phyloP scores from a whole-genome alignment of 1,284 basidiomycete genomes.

The Tylopilus orsonianus region DNA sequence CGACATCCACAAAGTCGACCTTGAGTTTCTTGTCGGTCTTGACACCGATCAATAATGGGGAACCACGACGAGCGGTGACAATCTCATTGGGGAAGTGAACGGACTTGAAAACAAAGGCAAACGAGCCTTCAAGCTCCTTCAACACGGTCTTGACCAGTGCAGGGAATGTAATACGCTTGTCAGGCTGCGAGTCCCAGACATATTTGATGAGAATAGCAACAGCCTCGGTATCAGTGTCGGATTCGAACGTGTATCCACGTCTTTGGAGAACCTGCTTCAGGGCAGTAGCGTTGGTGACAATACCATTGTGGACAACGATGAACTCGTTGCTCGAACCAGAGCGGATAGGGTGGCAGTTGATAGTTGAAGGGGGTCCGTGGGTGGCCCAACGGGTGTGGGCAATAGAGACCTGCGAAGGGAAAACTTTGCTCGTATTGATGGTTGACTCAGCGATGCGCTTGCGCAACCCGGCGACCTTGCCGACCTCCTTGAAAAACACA shows the following conservation, averaged over 20 bases:
- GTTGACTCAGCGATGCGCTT: slow-evolving; percentile 83
- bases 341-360: slow-evolving; percentile 96
- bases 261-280: slow-evolving; percentile 94
- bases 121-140: slow-evolving; percentile 98
- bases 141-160: slow-evolving; percentile 93
- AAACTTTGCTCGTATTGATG: slow-evolving; percentile 81
- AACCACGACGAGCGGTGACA: slow-evolving; percentile 95
- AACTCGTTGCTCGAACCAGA: slow-evolving; percentile 86
- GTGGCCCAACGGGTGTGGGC: slow-evolving; percentile 99
- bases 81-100: slow-evolving; percentile 95
- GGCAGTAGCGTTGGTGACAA: slow-evolving; percentile 93
- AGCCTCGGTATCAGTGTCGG: slow-evolving; percentile 97
- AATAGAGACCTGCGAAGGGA: slow-evolving; percentile 91
- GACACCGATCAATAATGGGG: slow-evolving; percentile 95
- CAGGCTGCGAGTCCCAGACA: slow-evolving; percentile 91
- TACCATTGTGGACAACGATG: slow-evolving; percentile 97
- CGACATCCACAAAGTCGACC: slow-evolving; percentile 99
- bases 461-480: slow-evolving; percentile 94
- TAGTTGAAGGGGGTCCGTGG: slow-evolving; percentile 87
- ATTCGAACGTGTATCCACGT: slow-evolving; percentile 92
- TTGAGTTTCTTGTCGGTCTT: slow-evolving; percentile 99
- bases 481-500: slow-evolving; percentile 96
- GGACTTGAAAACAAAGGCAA: slow-evolving; percentile 99
- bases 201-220: slow-evolving; percentile 97
- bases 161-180: slow-evolving; percentile 89